Evolutionary conservation across 768 basidiomycete genomes (phyloP), one percentile per base, ranked within the genome.

Genomic region (Leucocoprinus sp.): DNA sequence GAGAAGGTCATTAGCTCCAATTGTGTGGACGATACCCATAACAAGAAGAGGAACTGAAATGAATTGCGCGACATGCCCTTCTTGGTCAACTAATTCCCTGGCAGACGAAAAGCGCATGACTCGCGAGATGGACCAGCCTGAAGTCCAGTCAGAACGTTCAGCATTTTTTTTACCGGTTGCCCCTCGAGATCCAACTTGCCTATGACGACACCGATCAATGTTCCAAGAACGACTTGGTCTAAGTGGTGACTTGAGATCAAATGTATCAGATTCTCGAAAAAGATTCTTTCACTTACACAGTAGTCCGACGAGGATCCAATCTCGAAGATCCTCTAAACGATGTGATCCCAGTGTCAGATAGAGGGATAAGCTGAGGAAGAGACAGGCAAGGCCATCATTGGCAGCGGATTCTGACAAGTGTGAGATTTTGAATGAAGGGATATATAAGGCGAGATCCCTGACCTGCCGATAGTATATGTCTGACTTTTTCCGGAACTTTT

Each of bases 301-400:
- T 7, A 5, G 14, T 26, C 91, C 88, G 42, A 93, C 65, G 33
- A 92, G 72, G 44, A 93, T 66, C 93, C 96, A 96, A 56, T 92
- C 76, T 9, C 71, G 79, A 26, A 96, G 65, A 4, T 92, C 90
- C 8, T 70, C 70, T 0, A 69, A 63, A 11, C 65, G 70, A 2
- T 80, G 74, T 0, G 71, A 57, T 51, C 95, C 89, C 4, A 91
- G 53, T 8, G 82, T 82, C 37, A 98, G 70, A 60, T 95, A 97
- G 8, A 98, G 71, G 2, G 93, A 79, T 42, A 98, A 72, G 21
- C 78, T 76, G 45, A 97, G 69, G 60, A 97, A 97, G 0, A 93
- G 93, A 60, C 93, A 96, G 1, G 93, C 92, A 11, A 97, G 73
- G 1, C 96, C 96, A 54, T 98, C 96, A 62, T 99, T 99, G 5